Base-by-base conservation (phyloP, 1,284 basidiomycete species). In the Apiotrichum siamense region DNA sequence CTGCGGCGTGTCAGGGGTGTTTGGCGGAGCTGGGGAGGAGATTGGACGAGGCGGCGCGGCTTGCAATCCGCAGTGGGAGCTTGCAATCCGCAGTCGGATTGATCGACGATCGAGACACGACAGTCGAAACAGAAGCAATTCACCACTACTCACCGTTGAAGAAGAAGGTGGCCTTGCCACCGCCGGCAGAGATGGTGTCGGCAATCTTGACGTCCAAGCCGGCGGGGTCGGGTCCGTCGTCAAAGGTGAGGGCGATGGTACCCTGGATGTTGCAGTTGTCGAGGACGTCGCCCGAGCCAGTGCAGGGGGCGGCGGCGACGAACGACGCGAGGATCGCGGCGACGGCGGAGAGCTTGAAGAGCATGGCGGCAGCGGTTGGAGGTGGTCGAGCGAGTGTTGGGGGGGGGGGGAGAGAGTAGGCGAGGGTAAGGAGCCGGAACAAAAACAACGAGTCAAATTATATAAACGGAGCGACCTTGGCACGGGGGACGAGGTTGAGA, bases 91-190 rank as follows among this genome's bases (percentile, higher is more conserved):
- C 29, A 31, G 29, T 31, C 9, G 29, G 7, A 31, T 10, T 31
- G 29, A 31, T 31, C 11, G 12, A 5, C 29, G 29, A 31, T n/a
- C 36, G 20, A 37, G 36, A 15, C 36, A 37, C 36, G 5, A 21
- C 7, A 11, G n/a, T 15, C 20, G n/a, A 37, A 15, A n/a, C 5
- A 20, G 36, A 6, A 29, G 26, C 25, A n/a, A n/a, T n/a, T n/a
- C n/a, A 31, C 26, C 9, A n/a, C 7, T 21, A 53, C 63, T 57
- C 13, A 76, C 77, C 54, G 61, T 66, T 81, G 69, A 81, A 61
- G 78, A 82, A 83, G 67, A 81, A 83, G 2, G 80, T 82, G 5
- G 75, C 80, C 44, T 76, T 77, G 17, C 70, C 76, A 13, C 72
- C 74, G n/a, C 68, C 64, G 23, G 23, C 17, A 3, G 3, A 4